phyloP scores from a whole-genome alignment of 2,329 filamentous ascomycete genomes.

The Nothophoma quercina region DNA sequence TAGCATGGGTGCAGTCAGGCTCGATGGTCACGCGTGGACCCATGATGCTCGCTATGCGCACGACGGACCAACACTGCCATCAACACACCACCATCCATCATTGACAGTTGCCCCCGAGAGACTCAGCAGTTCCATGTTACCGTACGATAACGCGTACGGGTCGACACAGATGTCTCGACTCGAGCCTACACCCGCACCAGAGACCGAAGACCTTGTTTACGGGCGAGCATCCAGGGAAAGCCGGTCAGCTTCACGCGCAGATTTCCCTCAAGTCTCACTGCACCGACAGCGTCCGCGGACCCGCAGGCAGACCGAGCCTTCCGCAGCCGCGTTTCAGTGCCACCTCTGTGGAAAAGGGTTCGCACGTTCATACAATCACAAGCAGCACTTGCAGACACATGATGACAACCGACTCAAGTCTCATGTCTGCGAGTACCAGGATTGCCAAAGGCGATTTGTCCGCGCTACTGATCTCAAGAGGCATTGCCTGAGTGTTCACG shows the following conservation, averaged over 20 bases:
- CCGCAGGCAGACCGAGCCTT: conserved; percentile 28
- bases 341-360: conserved; percentile 80
- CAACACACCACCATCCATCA: conserved; percentile 28
- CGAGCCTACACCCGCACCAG: conserved; percentile 23
- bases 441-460: conserved; percentile 79
- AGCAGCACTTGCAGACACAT: conserved; percentile 85
- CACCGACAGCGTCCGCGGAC: conserved; percentile 20
- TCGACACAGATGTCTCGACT: conserved; percentile 30
- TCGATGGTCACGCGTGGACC: conserved; percentile 39
- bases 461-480: conserved; percentile 78
- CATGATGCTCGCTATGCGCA: conserved; percentile 28
- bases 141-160: conserved; percentile 37
- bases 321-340: conserved; percentile 65
- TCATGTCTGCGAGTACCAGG: conserved; percentile 69
- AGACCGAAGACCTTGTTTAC: conserved; percentile 18
- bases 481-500: conserved; percentile 70
- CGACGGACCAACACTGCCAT: conserved; percentile 21
- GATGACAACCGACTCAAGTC: conserved; percentile 75
- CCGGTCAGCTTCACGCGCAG: conserved; percentile 21
- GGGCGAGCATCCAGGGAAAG: conserved; percentile 22
- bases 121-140: conserved; percentile 30
- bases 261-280: background rate
- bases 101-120: conserved; percentile 46
- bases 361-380: conserved; percentile 85
- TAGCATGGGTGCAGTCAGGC: conserved; percentile 15